Base-by-base conservation (phyloP, 2,329 filamentous ascomycete genomes). In the Mycosphaerella arachidis region DNA sequence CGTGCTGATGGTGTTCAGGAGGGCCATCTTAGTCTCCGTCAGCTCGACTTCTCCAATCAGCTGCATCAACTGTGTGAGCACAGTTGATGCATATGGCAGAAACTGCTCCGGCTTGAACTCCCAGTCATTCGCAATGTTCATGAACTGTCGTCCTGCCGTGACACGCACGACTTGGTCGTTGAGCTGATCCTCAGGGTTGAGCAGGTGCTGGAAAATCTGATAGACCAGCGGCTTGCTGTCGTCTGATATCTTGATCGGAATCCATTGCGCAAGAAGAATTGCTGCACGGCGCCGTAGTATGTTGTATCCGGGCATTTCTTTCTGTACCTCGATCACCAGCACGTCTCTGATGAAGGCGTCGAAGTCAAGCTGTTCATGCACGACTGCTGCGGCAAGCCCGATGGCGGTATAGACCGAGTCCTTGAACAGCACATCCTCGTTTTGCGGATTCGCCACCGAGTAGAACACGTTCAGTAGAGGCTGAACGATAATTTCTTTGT, bases 341-440 rank as follows among this genome's bases (percentile, higher is more conserved):
- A 89, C 92, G 5, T 86, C 85, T 16, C 84, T 81, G 45, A 99
- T 76, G 70, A 97, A 89, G 1, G 81, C 74, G 70, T 95, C 89
- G 75, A 97, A 97, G 74, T 97, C 89, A 64, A 97, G 85, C 10
- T 85, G 80, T 51, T 87, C 79, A 60, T 87, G 82, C 16, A 97
- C 78, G 43, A 92, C 86, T 1, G 90, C 82, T 1, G 92, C 90
- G 0, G 94, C 86, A 54, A 97, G 81, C 2, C 93, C 92, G 77
- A 99, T 88, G 10, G 93, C 92, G 5, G 91, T 95, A 71, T 99
- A 99, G 0, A 97, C 86, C 0, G 93, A 93, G 72, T 99, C 94
- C 72, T 97, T 97, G 61, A 90, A 86, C 16, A 94, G 82, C 12
- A 97, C 83, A 64, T 94, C 86, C 46, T 81, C 80, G 62, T 86